Percentiles rank a stretch among this genome's conserved stretches.
Conservation (phyloP, 371 early-diverging fungal species). For the Haplosporangium sp. region DNA sequence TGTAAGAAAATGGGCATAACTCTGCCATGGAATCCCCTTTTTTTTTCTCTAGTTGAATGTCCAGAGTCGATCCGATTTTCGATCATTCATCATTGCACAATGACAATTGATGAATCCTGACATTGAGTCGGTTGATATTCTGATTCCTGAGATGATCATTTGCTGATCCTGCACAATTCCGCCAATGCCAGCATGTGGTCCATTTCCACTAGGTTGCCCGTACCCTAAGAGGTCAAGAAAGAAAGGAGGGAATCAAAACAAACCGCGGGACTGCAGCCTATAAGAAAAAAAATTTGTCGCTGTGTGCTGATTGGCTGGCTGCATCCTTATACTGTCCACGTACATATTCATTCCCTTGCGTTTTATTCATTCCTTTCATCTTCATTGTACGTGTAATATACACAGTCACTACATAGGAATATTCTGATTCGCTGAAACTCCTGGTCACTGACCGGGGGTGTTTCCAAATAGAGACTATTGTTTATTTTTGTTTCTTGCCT, state of each 20-base stretch:
- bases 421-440: constrained; percentile 10
- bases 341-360: neutral
- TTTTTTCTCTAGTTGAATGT: neutral
- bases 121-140: neutral
- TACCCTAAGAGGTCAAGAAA: constrained; percentile 57
- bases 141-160: neutral
- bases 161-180: neutral
- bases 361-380: neutral
- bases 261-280: constrained; percentile 2
- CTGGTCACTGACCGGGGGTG: constrained; percentile 21
- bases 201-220: constrained; percentile 18
- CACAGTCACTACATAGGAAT: too few relatives aligned
- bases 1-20: constrained; percentile 4
- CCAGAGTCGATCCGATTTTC: neutral
- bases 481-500: constrained; percentile 3
- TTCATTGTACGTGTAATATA: too few relatives aligned
- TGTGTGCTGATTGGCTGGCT: constrained; percentile 7
- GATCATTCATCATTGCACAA: too few relatives aligned
- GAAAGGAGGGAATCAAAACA: constrained; percentile 55
- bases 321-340: neutral
- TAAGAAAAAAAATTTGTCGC: constrained; percentile 11
- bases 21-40: constrained; percentile 1
- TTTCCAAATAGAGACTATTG: neutral
- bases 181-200: neutral
- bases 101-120: neutral